Evolutionary conservation across 805 yeast species (phyloP).

Genomic region (Monosporozyma siamensis): DNA sequence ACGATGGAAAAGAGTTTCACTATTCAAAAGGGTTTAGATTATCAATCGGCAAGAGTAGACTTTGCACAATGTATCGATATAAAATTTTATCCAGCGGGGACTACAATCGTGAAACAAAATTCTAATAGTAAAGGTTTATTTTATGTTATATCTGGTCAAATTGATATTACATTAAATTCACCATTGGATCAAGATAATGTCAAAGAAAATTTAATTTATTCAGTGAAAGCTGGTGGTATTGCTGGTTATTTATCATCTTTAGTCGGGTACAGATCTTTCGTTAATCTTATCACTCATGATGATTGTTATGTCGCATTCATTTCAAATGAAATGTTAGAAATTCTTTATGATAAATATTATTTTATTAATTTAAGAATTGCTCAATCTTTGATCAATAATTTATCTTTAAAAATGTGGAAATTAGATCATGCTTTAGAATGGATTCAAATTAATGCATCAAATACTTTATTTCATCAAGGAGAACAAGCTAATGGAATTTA

Average conservation of each 20-base stretch:
- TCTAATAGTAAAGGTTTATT: slow-evolving; percentile 64
- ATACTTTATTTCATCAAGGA: slow-evolving; percentile 67
- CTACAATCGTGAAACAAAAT: slow-evolving; percentile 53
- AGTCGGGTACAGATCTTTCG: slow-evolving; percentile 71
- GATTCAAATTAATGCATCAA: slow-evolving; percentile 87
- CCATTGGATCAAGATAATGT: background rate
- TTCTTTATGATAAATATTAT: slow-evolving; percentile 65
- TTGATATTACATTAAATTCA: slow-evolving; percentile 41
- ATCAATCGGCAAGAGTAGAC: slow-evolving; percentile 44
- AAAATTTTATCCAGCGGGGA: slow-evolving; percentile 42
- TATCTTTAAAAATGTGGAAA: slow-evolving; percentile 58
- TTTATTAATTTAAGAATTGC: slow-evolving; percentile 72
- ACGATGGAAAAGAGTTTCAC: too few relatives aligned
- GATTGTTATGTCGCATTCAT: slow-evolving; percentile 65
- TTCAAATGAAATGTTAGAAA: slow-evolving; percentile 52
- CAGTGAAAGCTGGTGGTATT: slow-evolving; percentile 66
- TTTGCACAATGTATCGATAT: slow-evolving; percentile 55
- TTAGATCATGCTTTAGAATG: slow-evolving; percentile 92
- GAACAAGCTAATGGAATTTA: slow-evolving; percentile 87
- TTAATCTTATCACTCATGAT: slow-evolving; percentile 52
- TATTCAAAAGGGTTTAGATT: slow-evolving; percentile 28
- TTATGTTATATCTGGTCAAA: slow-evolving; percentile 68
- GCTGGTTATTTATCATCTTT: slow-evolving; percentile 82
- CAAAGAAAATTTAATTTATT: slow-evolving; percentile 33
- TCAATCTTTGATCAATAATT: slow-evolving; percentile 51